Base-by-base conservation (phyloP, 73 alveolate species). In the Uronychia setigera region DNA sequence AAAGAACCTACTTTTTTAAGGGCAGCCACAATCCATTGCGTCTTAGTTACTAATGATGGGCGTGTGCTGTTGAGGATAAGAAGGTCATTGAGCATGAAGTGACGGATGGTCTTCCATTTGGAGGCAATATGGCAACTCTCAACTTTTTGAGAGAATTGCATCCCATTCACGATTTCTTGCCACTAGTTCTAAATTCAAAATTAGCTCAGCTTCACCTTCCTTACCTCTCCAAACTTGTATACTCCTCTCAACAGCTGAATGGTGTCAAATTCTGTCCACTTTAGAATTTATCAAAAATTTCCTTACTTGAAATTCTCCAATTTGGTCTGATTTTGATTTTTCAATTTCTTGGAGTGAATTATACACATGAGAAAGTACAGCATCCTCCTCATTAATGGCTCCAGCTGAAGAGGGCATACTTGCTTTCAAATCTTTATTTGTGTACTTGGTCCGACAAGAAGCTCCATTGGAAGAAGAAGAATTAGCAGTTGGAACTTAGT, bases 1-100 rank as follows among this genome's bases (percentile, higher is more conserved):
- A n/a, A n/a, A n/a, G 67, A 19, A 19, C 67, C 19, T 46, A 19
- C 67, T 19, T 46, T 46, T 46, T 46, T 46, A 11, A 46, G 5
- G 67, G 67, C 67, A 5, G n/a, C 67, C 67, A 46, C 67, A 46
- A 46, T 46, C 67, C 67, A 46, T 19, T 46, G 67, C n/a, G 67
- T 46, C 67, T 46, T 46, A 19, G 67, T 46, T 19, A 46, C 67
- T 19, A 46, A 19, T 46, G 67, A 11, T 11, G 67, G 67, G n/a
- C 67, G 67, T 19, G 67, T 46, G 67, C 67, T 46, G 67, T 46
- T 46, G n/a, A 46, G 67, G 67, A 46, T 5, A 5, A 46, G 5
- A 5, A 46, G 19, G 67, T 46, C 67, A 19, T 46, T 46, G 67
- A 46, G 67, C 67, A 46, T 46, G 67, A 5, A 11, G 67, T 46